Percentiles rank a stretch among this genome's conserved stretches.
phyloP scores from a whole-genome alignment of 345 rosid species.

The Linum usitatissimum region DNA sequence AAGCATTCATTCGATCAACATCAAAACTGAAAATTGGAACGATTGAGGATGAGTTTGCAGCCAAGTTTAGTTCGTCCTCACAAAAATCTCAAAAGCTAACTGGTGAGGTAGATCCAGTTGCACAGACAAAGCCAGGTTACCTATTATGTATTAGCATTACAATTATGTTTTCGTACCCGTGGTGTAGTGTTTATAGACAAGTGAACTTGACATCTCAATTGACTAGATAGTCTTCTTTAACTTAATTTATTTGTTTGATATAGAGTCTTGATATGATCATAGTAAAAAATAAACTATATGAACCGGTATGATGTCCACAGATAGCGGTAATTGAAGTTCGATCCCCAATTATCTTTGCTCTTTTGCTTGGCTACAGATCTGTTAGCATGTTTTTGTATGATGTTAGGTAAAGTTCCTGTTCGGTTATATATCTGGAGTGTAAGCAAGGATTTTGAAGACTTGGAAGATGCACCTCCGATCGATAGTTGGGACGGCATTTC shows the following conservation, averaged over 20 bases:
- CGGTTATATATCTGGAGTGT: constrained; percentile 57
- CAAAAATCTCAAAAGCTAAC: constrained; percentile 30
- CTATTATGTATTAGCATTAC: neutral
- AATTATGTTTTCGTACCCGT: no score
- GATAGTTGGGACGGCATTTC: constrained; percentile 81
- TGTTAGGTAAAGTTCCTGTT: constrained; percentile 72
- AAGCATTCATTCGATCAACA: constrained; percentile 52
- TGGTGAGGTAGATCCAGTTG: constrained; percentile 40
- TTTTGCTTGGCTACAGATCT: neutral
- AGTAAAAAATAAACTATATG: neutral
- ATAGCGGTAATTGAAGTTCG: neutral
- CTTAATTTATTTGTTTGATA: neutral
- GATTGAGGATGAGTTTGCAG: constrained; percentile 51
- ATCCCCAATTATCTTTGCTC: no score
- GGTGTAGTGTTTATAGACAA: neutral
- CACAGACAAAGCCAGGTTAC: constrained; percentile 76
- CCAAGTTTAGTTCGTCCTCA: constrained; percentile 22
- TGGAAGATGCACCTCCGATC: constrained; percentile 48
- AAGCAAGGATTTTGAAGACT: constrained; percentile 47
- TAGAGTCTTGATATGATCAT: no score
- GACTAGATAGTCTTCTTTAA: neutral
- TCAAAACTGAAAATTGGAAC: constrained; percentile 73
- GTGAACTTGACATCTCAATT: neutral
- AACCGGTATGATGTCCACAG: neutral
- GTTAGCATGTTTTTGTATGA: constrained; percentile 5